Percentiles rank a stretch among this genome's conserved stretches.
Conservation (phyloP, 768 basidiomycete species). For the Lenzites betulinus region DNA sequence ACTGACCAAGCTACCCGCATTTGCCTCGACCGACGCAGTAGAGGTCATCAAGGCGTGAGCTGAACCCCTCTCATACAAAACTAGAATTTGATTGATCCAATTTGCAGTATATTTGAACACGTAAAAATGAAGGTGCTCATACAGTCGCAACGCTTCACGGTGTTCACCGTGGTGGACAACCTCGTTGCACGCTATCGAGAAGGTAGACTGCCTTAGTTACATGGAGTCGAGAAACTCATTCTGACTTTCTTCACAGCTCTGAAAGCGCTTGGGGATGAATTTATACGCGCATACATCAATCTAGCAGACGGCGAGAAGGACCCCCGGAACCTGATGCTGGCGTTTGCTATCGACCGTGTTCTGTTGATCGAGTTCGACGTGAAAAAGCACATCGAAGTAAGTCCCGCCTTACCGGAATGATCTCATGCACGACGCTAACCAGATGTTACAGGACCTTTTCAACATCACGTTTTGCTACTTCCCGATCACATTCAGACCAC, state of each 20-base stretch:
- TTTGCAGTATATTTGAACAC: constrained; percentile 65
- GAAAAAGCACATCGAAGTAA: constrained; percentile 71
- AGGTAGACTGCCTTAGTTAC: constrained; percentile 42
- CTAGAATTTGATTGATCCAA: background rate
- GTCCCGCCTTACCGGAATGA: constrained; percentile 21
- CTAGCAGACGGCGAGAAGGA: constrained; percentile 98
- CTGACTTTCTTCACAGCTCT: constrained; percentile 48
- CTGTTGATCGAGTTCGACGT: constrained; percentile 89
- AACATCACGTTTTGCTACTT: constrained; percentile 98
- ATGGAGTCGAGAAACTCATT: background rate
- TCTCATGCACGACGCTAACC: background rate
- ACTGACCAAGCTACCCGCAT: constrained; percentile 61
- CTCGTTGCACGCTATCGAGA: constrained; percentile 72
- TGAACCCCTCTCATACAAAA: constrained; percentile 6
- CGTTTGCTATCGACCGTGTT: constrained; percentile 86
- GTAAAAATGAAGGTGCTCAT: constrained; percentile 82
- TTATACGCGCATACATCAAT: constrained; percentile 71
- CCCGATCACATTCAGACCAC: constrained; percentile 94
- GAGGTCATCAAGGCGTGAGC: constrained; percentile 64
- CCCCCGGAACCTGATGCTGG: constrained; percentile 88
- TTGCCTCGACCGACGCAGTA: constrained; percentile 64
- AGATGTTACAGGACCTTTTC: constrained; percentile 68
- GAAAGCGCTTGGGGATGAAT: constrained; percentile 68
- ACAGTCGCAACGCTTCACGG: constrained; percentile 78
- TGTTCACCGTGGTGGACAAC: constrained; percentile 80